Percentiles rank a stretch among this genome's conserved stretches.
Evolutionary conservation across 176 grass and related monocot genomes (phyloP).

Genomic region (Bromus sterilis): DNA sequence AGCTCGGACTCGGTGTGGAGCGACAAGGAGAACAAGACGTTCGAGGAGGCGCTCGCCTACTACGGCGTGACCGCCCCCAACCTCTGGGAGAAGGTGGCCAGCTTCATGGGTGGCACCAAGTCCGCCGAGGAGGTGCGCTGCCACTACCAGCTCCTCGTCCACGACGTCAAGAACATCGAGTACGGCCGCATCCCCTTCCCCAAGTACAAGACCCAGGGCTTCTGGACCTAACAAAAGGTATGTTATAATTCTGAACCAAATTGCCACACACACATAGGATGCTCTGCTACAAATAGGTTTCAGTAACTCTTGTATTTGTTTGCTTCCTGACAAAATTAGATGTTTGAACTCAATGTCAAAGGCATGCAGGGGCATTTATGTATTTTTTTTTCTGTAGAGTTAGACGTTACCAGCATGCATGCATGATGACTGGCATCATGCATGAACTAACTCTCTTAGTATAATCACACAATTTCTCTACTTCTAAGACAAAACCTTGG

Average conservation of each 20-base stretch:
- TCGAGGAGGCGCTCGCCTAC: slow-evolving; percentile 67
- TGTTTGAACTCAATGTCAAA: too few relatives aligned
- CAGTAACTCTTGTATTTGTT: too few relatives aligned
- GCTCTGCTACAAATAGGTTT: too few relatives aligned
- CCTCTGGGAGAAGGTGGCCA: slow-evolving; percentile 84
- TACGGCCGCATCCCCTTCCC: slow-evolving; percentile 32
- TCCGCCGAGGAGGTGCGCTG: slow-evolving; percentile 73
- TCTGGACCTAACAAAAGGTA: slow-evolving; percentile 28
- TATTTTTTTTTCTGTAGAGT: too few relatives aligned
- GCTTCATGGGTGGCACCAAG: slow-evolving; percentile 58
- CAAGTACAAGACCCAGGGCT: slow-evolving; percentile 57
- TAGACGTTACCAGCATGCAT: neutral
- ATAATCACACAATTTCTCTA: slow-evolving; percentile 3
- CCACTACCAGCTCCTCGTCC: slow-evolving; percentile 54
- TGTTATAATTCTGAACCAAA: neutral
- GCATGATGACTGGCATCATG: neutral
- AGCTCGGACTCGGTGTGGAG: slow-evolving; percentile 47
- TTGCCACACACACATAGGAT: neutral
- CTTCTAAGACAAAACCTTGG: neutral
- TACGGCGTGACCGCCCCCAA: slow-evolving; percentile 68
- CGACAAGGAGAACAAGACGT: slow-evolving; percentile 71
- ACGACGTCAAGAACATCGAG: slow-evolving; percentile 61
- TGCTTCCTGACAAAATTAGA: too few relatives aligned
- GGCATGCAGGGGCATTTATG: too few relatives aligned
- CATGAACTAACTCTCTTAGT: neutral